phyloP scores from a whole-genome alignment of 352 stramenopile genomes.

The Phytophthora ramorum region DNA sequence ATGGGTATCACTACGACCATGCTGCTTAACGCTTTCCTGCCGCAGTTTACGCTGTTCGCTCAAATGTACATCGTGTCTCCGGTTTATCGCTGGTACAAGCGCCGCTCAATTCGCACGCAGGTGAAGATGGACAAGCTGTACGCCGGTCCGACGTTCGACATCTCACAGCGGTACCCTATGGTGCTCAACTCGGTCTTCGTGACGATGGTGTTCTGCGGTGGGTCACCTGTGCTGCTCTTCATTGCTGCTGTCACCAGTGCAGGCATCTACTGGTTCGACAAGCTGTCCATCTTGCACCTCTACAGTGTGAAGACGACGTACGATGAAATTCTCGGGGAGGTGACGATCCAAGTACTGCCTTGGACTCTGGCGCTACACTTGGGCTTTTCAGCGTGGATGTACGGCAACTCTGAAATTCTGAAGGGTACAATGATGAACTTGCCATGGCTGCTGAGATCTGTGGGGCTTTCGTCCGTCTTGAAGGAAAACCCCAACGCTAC shows the following conservation, averaged over 20 bases:
- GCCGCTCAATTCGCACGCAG: slow-evolving; percentile 45
- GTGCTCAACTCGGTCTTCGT: slow-evolving; percentile 72
- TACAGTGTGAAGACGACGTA: slow-evolving; percentile 62
- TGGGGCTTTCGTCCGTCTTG: slow-evolving; percentile 37
- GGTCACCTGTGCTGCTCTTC: slow-evolving; percentile 54
- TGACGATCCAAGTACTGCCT: slow-evolving; percentile 45
- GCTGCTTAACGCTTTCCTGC: slow-evolving; percentile 56
- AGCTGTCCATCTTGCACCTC: slow-evolving; percentile 54
- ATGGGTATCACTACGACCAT: slow-evolving; percentile 65
- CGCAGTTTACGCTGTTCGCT: slow-evolving; percentile 49
- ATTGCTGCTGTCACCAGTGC: slow-evolving; percentile 41
- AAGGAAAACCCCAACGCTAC: slow-evolving; percentile 29
- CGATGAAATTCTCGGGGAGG: slow-evolving; percentile 48
- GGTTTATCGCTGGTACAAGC: slow-evolving; percentile 34
- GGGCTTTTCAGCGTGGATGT: slow-evolving; percentile 64
- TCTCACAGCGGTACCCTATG: slow-evolving; percentile 61
- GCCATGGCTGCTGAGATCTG: slow-evolving; percentile 30
- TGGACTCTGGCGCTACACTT: slow-evolving; percentile 59
- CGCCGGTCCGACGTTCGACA: slow-evolving; percentile 52
- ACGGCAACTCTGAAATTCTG: slow-evolving; percentile 48
- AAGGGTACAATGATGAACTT: slow-evolving; percentile 47
- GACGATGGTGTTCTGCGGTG: slow-evolving; percentile 64
- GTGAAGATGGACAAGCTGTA: slow-evolving; percentile 59
- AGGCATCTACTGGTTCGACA: slow-evolving; percentile 59
- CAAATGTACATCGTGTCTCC: slow-evolving; percentile 43